These are phyloP conservation scores for Fusarium concolor DNA, from an alignment of 2,329 filamentous ascomycete species.

Conservation along the genomic window DNA sequence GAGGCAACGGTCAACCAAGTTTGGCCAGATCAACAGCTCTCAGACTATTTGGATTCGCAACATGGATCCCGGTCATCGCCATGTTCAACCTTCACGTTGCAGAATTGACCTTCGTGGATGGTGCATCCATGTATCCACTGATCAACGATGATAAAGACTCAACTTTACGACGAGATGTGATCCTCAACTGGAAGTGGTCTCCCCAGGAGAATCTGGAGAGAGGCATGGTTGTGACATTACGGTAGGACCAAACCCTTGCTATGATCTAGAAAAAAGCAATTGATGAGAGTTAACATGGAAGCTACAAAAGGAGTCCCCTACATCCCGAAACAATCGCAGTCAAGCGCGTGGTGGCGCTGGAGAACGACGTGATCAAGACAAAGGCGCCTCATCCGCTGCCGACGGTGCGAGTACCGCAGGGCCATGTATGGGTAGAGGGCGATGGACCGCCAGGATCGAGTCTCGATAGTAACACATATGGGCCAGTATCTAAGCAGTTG, in stretches of 20 bases:
- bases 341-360: slow-evolving; percentile 85
- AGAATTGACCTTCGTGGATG: slow-evolving; percentile 67
- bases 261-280: not conserved
- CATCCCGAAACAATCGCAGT: slow-evolving; percentile 77
- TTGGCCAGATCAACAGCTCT: slow-evolving; percentile 53
- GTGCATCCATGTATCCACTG: slow-evolving; percentile 81
- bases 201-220: slow-evolving; percentile 69
- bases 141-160: slow-evolving; percentile 75
- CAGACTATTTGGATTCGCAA: slow-evolving; percentile 64
- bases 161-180: slow-evolving; percentile 65
- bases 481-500: slow-evolving; percentile 80
- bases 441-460: slow-evolving; percentile 79
- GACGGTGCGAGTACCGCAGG: slow-evolving; percentile 75
- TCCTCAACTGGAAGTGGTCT: slow-evolving; percentile 69
- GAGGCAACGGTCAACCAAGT: slow-evolving; percentile 39
- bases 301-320: slow-evolving; percentile 70
- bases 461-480: slow-evolving; percentile 90
- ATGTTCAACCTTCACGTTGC: slow-evolving; percentile 72
- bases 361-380: slow-evolving; percentile 80
- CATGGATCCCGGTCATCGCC: slow-evolving; percentile 71
- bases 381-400: slow-evolving; percentile 68
- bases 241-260: slow-evolving; percentile 57
- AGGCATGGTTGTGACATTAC: slow-evolving; percentile 81
- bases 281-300: slow-evolving; percentile 12
- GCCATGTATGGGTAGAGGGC: slow-evolving; percentile 95